Base-by-base conservation (phyloP, 2,329 filamentous ascomycete genomes). In the Pezizomycotina sp. region DNA sequence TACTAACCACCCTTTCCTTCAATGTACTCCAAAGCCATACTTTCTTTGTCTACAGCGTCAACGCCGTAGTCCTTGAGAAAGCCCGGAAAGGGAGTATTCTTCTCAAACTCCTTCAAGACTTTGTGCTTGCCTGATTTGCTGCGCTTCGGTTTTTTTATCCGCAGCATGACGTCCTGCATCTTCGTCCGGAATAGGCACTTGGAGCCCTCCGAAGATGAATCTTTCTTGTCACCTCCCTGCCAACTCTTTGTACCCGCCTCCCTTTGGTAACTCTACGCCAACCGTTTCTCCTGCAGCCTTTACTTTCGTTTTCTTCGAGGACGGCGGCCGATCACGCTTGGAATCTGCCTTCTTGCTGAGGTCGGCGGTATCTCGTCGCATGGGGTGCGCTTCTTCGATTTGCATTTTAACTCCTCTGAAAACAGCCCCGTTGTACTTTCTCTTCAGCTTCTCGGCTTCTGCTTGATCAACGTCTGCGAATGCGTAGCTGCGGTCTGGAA, bases 31-130 rank as follows among this genome's bases (percentile, higher is more conserved):
- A 92, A 69, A 1, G 93, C 60, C 36, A 74, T 71, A 4, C 84
- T 84, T 10, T 75, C 63, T 43, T 73, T 69, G 50, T 92, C 77
- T 0, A 92, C 68, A 86, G 89, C 95, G 1, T 86, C 86, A 51
- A 78, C 75, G 14, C 77, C 83, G 35, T 92, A 77, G 25, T 89
- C 68, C 54, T 80, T 81, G 40, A 93, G 58, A 53, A 92, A 93
- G 4, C 70, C 77, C 0, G 83, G 80, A 46, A 82, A 77, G 50
- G 82, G 86, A 23, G 71, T 73, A 5, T 77, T 83, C 55, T 82
- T 83, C 49, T 77, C 71, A 53, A 93, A 95, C 54, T 98, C 89
- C 56, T 95, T 84, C 3, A 95, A n/a, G n/a, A n/a, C n/a, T n/a
- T n/a, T n/a, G n/a, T n/a, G n/a, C n/a, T n/a, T n/a, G n/a, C n/a